Conservation (phyloP, 805 yeast species). For the Wickerhamomyces chambardii region DNA sequence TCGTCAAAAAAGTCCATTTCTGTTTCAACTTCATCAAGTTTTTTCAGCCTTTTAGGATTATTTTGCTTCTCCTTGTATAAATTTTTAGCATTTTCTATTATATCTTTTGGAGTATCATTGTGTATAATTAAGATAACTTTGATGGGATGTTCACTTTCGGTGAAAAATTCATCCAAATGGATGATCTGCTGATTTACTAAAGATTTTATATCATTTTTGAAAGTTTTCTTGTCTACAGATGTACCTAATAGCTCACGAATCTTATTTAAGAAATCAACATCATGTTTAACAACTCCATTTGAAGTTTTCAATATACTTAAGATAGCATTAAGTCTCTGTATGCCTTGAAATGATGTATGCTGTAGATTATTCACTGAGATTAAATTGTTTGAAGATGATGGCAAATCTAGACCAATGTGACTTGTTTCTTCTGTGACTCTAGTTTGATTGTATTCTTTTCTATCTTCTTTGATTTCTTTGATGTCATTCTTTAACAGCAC, state of each 20-base stretch:
- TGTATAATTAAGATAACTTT: constrained; percentile 19
- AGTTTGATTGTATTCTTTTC: too few relatives aligned
- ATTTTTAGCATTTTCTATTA: constrained; percentile 7
- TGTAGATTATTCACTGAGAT: constrained; percentile 22
- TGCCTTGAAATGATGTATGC: constrained; percentile 32
- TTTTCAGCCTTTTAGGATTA: background rate
- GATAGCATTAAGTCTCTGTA: constrained; percentile 33
- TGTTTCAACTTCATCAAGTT: constrained; percentile 9
- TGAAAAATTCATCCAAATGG: constrained; percentile 9
- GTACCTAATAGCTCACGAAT: constrained; percentile 34
- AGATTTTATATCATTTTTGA: constrained; percentile 30
- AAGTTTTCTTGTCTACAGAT: constrained; percentile 46
- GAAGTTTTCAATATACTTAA: constrained; percentile 30
- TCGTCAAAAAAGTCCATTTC: constrained; percentile 17
- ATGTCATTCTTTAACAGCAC: too few relatives aligned
- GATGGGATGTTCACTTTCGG: constrained; percentile 11
- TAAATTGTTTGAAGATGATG: too few relatives aligned
- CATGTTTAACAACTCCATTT: constrained; percentile 37
- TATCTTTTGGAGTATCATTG: constrained; percentile 12
- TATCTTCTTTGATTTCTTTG: too few relatives aligned
- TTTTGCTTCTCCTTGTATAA: background rate
- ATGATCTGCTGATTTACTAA: constrained; percentile 25
- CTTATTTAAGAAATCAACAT: constrained; percentile 27
- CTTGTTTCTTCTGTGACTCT: too few relatives aligned
- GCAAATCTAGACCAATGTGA: too few relatives aligned